Conservation (phyloP, 2,329 filamentous ascomycete genomes). For the Pseudocercospora cruenta region DNA sequence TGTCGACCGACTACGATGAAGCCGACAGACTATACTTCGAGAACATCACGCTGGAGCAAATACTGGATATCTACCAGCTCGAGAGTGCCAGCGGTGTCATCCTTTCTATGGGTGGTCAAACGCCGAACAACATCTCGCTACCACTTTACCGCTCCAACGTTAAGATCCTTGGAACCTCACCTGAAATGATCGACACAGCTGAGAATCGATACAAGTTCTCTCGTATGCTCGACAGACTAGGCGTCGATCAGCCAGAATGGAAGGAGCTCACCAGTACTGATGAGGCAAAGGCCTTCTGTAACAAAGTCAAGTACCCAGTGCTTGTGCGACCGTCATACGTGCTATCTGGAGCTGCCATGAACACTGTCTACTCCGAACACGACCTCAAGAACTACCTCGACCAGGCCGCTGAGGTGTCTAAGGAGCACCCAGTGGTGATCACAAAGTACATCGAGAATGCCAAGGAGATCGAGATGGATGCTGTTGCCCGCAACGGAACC, state of each 20-base stretch:
- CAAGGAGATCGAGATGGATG: conserved; percentile 99
- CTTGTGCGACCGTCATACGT: conserved; percentile 96
- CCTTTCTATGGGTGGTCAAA: conserved; percentile 95
- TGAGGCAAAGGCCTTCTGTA: conserved; percentile 84
- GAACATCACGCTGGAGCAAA: conserved; percentile 51
- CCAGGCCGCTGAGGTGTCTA: conserved; percentile 90
- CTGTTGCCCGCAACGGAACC: conserved; percentile 84
- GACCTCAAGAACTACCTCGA: conserved; percentile 86
- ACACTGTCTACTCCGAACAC: conserved; percentile 95
- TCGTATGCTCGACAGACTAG: conserved; percentile 92
- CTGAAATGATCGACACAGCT: conserved; percentile 97
- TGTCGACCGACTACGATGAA: conserved; percentile 80
- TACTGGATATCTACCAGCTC: conserved; percentile 79
- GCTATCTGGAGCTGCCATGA: conserved; percentile 96
- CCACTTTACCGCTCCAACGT: conserved; percentile 86
- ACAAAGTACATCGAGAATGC: conserved; percentile 99
- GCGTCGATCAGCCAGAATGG: conserved; percentile 95
- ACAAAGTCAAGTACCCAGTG: conserved; percentile 88
- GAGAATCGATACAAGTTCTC: conserved; percentile 99
- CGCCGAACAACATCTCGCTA: conserved; percentile 95
- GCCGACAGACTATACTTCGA: conserved; percentile 95
- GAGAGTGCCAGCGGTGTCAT: conserved; percentile 82
- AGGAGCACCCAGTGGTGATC: conserved; percentile 95
- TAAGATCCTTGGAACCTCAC: conserved; percentile 91
- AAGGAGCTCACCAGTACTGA: conserved; percentile 95